phyloP scores from a whole-genome alignment of 2,329 filamentous ascomycete genomes.

The Calonectria leucothoes region DNA sequence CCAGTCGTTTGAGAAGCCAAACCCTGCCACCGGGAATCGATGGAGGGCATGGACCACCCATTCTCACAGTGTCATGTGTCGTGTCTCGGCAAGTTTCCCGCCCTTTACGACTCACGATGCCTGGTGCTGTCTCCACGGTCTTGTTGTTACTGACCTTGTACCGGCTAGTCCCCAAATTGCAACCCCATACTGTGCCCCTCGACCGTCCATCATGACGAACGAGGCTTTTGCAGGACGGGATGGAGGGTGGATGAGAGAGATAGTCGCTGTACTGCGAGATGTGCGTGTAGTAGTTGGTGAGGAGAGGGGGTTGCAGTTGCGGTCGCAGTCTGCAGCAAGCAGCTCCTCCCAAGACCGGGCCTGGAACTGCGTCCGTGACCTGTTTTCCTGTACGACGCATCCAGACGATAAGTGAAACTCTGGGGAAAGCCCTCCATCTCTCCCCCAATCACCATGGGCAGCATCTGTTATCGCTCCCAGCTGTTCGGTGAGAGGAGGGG shows the following conservation, averaged over 20 bases:
- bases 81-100: slow-evolving; percentile 29
- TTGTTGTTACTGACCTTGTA: neutral
- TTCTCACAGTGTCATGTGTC: slow-evolving; percentile 32
- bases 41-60: slow-evolving; percentile 12
- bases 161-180: neutral
- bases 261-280: neutral
- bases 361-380: neutral
- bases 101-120: slow-evolving; percentile 23
- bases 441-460: neutral
- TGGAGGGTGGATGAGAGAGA: neutral
- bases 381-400: neutral
- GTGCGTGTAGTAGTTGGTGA: neutral
- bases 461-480: neutral
- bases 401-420: slow-evolving; percentile 15
- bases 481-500: neutral
- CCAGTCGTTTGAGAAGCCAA: slow-evolving; percentile 4
- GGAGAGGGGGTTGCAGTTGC: neutral
- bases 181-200: slow-evolving; percentile 13
- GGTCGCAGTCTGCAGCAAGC: neutral
- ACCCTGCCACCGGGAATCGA: neutral
- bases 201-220: slow-evolving; percentile 4
- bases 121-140: slow-evolving; percentile 4
- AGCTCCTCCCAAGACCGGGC: neutral
- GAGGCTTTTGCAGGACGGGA: neutral
- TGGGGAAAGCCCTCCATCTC: neutral